phyloP scores from a whole-genome alignment of 148 eudicot genomes.

The Persicaria tinctoria region DNA sequence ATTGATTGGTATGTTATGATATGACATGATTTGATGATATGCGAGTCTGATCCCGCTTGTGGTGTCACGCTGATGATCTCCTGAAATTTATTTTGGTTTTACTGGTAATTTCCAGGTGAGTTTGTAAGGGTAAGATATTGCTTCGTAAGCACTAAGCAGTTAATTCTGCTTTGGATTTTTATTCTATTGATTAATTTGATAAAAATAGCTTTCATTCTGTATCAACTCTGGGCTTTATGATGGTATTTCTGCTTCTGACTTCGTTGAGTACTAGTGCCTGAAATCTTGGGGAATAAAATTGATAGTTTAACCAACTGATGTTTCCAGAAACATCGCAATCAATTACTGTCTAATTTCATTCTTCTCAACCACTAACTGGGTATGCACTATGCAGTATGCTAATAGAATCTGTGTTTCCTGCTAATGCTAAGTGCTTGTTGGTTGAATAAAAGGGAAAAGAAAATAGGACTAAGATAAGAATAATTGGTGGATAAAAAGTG shows the following conservation, averaged over 20 bases:
- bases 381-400: neutral
- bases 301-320: neutral
- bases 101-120: too few relatives aligned
- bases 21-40: neutral
- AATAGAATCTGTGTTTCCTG: too few relatives aligned
- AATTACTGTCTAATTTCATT: too few relatives aligned
- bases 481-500: too few relatives aligned
- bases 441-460: too few relatives aligned
- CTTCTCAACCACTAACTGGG: neutral
- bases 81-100: neutral
- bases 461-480: too few relatives aligned
- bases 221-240: neutral
- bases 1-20: neutral
- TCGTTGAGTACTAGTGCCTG: neutral
- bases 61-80: neutral
- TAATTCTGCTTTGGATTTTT: neutral
- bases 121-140: neutral
- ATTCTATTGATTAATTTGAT: neutral
- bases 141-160: neutral
- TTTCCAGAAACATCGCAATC: too few relatives aligned
- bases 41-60: neutral
- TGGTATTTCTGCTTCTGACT: neutral
- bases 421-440: too few relatives aligned
- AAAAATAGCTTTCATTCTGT: neutral
- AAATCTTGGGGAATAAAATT: neutral